These are phyloP conservation scores for Aspergillus piperis DNA, from an alignment of 2,329 filamentous ascomycete genomes.

Conservation along the genomic window DNA sequence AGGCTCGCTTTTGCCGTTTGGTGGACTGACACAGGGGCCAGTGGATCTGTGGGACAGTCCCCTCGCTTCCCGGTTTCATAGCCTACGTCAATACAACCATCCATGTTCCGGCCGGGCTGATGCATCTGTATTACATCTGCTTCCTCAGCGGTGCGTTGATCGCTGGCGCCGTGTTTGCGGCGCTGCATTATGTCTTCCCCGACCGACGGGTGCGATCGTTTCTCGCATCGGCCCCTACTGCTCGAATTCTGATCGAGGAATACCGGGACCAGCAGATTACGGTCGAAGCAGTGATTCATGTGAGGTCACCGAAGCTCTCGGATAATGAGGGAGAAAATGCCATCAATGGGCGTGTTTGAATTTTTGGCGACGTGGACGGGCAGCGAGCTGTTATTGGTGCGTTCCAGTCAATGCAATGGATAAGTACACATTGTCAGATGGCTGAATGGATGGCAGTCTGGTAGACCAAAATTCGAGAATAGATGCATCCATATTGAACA, in stretches of 20 bases:
- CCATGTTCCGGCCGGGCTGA: neutral
- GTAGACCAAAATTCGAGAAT: no score
- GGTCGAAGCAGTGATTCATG: neutral
- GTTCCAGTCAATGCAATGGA: no score
- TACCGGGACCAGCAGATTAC: neutral
- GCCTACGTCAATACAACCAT: neutral
- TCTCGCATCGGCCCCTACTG: neutral
- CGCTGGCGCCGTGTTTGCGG: neutral
- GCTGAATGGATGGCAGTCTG: no score
- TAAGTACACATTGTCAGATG: no score
- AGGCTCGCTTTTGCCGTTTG: neutral
- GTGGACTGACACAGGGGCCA: neutral
- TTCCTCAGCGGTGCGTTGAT: neutral
- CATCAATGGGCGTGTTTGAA: no score
- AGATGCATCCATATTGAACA: no score
- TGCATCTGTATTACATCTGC: neutral
- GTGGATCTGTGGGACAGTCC: neutral
- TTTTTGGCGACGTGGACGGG: no score
- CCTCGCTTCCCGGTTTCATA: neutral
- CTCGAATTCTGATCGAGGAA: neutral
- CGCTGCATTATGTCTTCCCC: neutral
- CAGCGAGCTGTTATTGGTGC: no score
- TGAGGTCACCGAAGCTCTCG: neutral
- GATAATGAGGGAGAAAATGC: neutral
- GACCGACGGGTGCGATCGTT: neutral